Evolutionary conservation across 2,329 filamentous ascomycete species (phyloP).

Genomic region (Metarhizium anisopliae): DNA sequence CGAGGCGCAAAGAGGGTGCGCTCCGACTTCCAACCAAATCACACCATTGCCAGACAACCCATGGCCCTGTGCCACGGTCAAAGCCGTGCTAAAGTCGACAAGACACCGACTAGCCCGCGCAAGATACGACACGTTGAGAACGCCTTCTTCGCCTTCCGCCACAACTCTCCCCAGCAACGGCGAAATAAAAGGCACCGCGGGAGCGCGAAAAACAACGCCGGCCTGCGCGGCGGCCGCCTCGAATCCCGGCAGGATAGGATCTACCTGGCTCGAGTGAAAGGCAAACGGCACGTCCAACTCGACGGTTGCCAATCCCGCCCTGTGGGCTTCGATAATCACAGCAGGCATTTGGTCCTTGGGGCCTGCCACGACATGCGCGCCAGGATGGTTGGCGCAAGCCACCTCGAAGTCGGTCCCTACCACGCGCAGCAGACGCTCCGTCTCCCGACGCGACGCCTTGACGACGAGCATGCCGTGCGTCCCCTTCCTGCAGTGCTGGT

Average conservation of each 20-base stretch:
- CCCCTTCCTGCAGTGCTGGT: constrained; percentile 53
- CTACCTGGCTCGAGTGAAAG: constrained; percentile 25
- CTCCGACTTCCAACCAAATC: neutral
- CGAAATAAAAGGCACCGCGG: constrained; percentile 10
- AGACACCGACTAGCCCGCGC: neutral
- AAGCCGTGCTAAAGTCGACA: neutral
- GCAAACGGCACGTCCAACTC: constrained; percentile 22
- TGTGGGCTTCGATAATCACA: neutral
- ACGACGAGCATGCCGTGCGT: constrained; percentile 53
- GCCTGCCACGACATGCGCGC: constrained; percentile 40
- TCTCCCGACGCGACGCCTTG: constrained; percentile 22
- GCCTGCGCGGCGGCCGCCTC: constrained; percentile 12
- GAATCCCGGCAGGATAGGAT: constrained; percentile 36
- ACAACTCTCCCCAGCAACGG: constrained; percentile 42
- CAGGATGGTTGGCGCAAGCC: constrained; percentile 54
- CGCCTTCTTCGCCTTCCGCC: neutral
- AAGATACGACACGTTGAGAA: neutral
- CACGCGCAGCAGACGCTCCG: constrained; percentile 16
- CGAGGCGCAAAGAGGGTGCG: neutral
- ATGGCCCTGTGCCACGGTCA: neutral
- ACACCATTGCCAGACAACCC: neutral
- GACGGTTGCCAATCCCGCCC: constrained; percentile 14
- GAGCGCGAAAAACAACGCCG: constrained; percentile 2
- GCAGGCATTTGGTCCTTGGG: constrained; percentile 1
- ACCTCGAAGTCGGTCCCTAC: constrained; percentile 28